Evolutionary conservation across 2,329 filamentous ascomycete species (phyloP).

Genomic region (Truncatella angustata): DNA sequence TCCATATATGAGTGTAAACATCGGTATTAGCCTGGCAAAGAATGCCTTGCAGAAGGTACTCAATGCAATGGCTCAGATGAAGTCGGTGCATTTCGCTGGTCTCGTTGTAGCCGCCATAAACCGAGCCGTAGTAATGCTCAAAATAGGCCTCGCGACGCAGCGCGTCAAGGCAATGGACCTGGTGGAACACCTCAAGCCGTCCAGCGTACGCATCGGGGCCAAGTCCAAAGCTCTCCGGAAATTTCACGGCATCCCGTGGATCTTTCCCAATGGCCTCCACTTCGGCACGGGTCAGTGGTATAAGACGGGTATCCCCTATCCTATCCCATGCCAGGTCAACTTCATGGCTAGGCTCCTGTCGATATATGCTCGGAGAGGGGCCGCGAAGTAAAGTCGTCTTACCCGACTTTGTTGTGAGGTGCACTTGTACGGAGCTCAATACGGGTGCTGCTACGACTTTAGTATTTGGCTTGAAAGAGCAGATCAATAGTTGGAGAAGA

Average conservation of each 20-base stretch:
- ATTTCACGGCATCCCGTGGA: not conserved
- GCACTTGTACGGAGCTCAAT: too few species aligned
- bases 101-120: slow-evolving; percentile 1
- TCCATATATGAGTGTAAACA: slow-evolving; percentile 11
- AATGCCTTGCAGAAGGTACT: slow-evolving; percentile 9
- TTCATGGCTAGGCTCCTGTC: not conserved
- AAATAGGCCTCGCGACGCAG: slow-evolving; percentile 10
- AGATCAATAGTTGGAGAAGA: too few species aligned
- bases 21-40: slow-evolving; percentile 14
- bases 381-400: too few species aligned
- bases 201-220: not conserved
- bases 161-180: slow-evolving; percentile 14
- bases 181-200: slow-evolving; percentile 10
- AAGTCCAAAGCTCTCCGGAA: not conserved
- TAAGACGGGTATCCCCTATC: not conserved
- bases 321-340: not conserved
- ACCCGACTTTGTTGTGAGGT: too few species aligned
- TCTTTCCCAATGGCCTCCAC: not conserved
- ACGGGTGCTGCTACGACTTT: too few species aligned
- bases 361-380: too few species aligned
- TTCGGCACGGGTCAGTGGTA: not conserved
- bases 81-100: slow-evolving; percentile 3
- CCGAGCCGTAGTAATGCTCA: slow-evolving; percentile 12
- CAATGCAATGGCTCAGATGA: slow-evolving; percentile 11
- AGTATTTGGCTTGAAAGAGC: too few species aligned